These are phyloP conservation scores for Lepiota subincarnata DNA, from an alignment of 768 basidiomycete species.

Conservation along the genomic window DNA sequence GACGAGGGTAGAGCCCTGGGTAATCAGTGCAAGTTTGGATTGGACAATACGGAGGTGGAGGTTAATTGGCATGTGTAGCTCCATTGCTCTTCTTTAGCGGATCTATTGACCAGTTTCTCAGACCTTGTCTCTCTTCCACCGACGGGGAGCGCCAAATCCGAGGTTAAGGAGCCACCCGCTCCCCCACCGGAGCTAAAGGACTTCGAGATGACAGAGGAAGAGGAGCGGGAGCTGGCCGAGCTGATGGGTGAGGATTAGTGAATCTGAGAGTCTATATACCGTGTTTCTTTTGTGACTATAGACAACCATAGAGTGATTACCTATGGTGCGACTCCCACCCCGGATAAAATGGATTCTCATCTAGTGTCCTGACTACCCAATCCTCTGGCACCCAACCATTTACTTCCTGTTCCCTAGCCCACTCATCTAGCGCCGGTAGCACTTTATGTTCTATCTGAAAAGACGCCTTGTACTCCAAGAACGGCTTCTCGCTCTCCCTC, in stretches of 20 bases:
- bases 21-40: conserved; percentile 82
- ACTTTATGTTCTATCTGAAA: conserved; percentile 38
- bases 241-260: conserved; percentile 39
- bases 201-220: conserved; percentile 74
- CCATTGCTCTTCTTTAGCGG: neutral
- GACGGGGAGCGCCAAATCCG: conserved; percentile 13
- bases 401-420: conserved; percentile 47
- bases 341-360: conserved; percentile 50
- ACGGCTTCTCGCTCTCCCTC: conserved; percentile 31
- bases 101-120: conserved; percentile 16
- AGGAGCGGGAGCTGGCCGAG: conserved; percentile 85
- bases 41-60: conserved; percentile 86
- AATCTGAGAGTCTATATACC: neutral
- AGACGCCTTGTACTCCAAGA: conserved; percentile 43
- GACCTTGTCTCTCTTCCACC: conserved; percentile 38
- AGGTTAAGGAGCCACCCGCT: conserved; percentile 8
- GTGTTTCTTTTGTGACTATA: neutral
- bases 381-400: conserved; percentile 40
- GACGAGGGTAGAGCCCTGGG: conserved; percentile 68
- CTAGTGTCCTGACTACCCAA: conserved; percentile 46
- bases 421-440: conserved; percentile 40
- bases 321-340: conserved; percentile 29
- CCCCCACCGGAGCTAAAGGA: conserved; percentile 16
- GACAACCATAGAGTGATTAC: neutral
- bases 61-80: conserved; percentile 49